Percentiles rank a stretch among this genome's conserved stretches.
Conservation (phyloP, 2,329 filamentous ascomycete species). For the Exophiala sp. region DNA sequence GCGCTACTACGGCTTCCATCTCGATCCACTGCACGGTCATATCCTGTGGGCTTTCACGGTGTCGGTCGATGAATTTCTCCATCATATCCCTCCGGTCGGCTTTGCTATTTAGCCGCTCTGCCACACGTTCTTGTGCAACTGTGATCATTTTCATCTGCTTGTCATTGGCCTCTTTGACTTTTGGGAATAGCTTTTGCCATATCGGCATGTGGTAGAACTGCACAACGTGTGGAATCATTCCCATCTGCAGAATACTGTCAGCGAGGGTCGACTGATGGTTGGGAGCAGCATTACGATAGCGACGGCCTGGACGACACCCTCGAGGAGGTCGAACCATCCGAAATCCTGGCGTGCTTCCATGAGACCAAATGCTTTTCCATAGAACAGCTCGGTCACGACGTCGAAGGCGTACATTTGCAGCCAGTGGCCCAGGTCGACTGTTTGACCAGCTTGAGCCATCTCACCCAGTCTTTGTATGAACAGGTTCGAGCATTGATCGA, state of each 20-base stretch:
- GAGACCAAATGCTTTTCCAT: neutral
- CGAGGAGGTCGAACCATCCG: neutral
- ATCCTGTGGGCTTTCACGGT: neutral
- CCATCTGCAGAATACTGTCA: neutral
- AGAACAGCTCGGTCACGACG: constrained; percentile 7
- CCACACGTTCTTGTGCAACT: neutral
- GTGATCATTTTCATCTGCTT: neutral
- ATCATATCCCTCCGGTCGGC: neutral
- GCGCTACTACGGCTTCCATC: neutral
- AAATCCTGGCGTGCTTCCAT: neutral
- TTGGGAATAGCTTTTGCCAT: neutral
- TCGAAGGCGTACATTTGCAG: constrained; percentile 12
- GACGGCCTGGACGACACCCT: neutral
- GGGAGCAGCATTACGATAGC: neutral
- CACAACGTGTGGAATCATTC: neutral
- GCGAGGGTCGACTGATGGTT: neutral
- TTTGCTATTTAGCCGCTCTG: neutral
- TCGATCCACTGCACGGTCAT: neutral
- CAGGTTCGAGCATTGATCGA: too few species aligned
- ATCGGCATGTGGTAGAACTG: neutral
- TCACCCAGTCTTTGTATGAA: too few species aligned
- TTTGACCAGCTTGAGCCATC: too few species aligned
- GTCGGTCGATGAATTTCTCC: neutral
- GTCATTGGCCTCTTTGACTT: neutral
- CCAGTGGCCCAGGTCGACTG: too few species aligned